Base-by-base conservation (phyloP, 257 asterid species). In the Scutellaria minor region DNA sequence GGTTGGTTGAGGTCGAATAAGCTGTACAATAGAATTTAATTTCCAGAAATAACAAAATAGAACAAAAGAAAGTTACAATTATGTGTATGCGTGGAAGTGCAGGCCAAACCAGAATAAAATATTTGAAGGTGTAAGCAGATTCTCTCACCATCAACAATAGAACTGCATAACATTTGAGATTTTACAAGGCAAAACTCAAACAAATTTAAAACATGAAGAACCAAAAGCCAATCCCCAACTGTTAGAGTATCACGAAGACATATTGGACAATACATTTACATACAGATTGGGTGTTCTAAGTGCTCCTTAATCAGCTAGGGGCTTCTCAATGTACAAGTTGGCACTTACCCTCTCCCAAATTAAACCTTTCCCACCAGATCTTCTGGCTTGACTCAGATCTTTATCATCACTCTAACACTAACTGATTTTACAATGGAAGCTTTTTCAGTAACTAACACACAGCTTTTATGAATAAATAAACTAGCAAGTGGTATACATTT, bases 351-450 rank as follows among this genome's bases (percentile, higher is more conserved):
- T 12, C 37, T 18, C 58, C 35, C 45, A 2, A 62, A 55, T 11
- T 63, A 63, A 54, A 9, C 37, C 18, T 56, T 66, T 44, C 46
- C 39, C 51, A 14, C 52, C 46, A 51, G 64, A 72, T 46, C 62
- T 11, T 31, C 41, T n/a, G 45, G 64, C 70, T 56, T 40, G 24
- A 58, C 44, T 68, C 35, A 53, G 72, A 72, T 61, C 64, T 42
- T 48, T 62, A 31, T 10, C 7, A 47, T 48, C 57, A 77, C 40
- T 39, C 66, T 13, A 71, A 37, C 2, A 58, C 35, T 58, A 48
- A 64, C 31, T 61, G 31, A n/a, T 58, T 51, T 65, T 5, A 8
- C 55, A 64, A 22, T 39, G 58, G 14, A 52, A 37, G 12, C 50
- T 66, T 66, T 13, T 52, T 15, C 44, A 31, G 51, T 65, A 77